A percentile compares a stretch with the other conserved stretches of the same genome.
Conservation (phyloP, 2,329 filamentous ascomycete species). For the Stenocarpella maydis region DNA sequence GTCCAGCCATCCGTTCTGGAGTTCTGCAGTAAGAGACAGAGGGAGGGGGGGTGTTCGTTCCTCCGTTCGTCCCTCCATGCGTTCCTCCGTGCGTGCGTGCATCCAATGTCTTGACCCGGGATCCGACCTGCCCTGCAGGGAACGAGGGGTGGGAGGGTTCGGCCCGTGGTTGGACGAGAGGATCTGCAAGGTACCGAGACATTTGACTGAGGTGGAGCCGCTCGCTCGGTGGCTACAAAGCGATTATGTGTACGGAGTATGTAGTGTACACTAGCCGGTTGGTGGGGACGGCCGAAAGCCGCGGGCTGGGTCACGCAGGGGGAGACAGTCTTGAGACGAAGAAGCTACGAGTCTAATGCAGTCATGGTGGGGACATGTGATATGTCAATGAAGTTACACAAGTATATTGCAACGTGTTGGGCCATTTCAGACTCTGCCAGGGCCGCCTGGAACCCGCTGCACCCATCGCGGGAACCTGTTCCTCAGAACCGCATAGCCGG, state of each 20-base stretch:
- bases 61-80: neutral
- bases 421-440: neutral
- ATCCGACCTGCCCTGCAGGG: slow-evolving; percentile 22
- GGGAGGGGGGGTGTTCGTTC: neutral
- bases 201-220: neutral
- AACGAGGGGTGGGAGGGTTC: slow-evolving; percentile 21
- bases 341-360: slow-evolving; percentile 10
- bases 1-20: neutral
- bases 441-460: neutral
- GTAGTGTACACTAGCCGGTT: too few relatives aligned
- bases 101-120: slow-evolving; percentile 8
- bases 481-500: slow-evolving; percentile 1
- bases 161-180: slow-evolving; percentile 22
- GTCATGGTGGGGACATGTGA: slow-evolving; percentile 14
- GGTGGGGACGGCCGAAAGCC: slow-evolving; percentile 1
- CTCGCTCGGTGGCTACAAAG: neutral
- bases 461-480: neutral
- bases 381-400: neutral
- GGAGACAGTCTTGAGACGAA: neutral
- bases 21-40: slow-evolving; percentile 10
- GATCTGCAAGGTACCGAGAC: slow-evolving; percentile 26
- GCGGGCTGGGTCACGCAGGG: neutral
- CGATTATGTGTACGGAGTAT: too few relatives aligned
- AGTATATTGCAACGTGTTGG: neutral
- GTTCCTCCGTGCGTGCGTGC: neutral